phyloP scores from a whole-genome alignment of 305 asterid species.

The Petunia hybrid region DNA sequence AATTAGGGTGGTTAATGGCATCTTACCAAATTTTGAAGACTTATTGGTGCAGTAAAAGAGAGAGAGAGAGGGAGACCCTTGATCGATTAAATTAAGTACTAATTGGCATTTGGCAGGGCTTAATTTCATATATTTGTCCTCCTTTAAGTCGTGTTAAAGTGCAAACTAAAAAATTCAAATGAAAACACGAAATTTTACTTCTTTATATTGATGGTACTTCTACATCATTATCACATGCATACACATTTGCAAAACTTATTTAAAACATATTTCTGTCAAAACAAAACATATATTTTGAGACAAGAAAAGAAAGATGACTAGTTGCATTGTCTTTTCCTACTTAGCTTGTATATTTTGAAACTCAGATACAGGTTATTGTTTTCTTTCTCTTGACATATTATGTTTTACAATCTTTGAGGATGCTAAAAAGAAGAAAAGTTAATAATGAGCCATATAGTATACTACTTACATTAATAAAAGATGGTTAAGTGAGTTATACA shows the following conservation, averaged over 20 bases:
- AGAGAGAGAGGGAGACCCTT: too few species aligned
- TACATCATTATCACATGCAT: background rate
- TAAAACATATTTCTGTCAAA: background rate
- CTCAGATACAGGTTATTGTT: background rate
- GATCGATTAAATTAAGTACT: too few species aligned
- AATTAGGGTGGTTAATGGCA: too few species aligned
- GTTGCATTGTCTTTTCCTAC: background rate
- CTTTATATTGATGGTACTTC: background rate
- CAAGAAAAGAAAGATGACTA: background rate
- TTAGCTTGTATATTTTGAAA: background rate
- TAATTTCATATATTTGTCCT: too few species aligned
- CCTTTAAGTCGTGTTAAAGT: constrained; percentile 8
- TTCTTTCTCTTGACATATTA: background rate
- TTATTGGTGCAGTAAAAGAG: too few species aligned
- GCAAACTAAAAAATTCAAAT: background rate
- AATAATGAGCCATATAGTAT: too few species aligned
- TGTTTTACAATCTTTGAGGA: constrained; percentile 9
- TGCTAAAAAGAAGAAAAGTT: background rate
- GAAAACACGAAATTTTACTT: constrained; percentile 8
- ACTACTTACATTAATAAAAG: too few species aligned
- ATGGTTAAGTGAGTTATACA: too few species aligned
- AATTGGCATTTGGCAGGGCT: too few species aligned
- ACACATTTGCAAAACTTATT: background rate
- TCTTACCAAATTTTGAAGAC: too few species aligned
- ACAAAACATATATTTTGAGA: background rate